Base-by-base conservation (phyloP, 495 filamentous ascomycete genomes). In the Neurospora hispaniola region DNA sequence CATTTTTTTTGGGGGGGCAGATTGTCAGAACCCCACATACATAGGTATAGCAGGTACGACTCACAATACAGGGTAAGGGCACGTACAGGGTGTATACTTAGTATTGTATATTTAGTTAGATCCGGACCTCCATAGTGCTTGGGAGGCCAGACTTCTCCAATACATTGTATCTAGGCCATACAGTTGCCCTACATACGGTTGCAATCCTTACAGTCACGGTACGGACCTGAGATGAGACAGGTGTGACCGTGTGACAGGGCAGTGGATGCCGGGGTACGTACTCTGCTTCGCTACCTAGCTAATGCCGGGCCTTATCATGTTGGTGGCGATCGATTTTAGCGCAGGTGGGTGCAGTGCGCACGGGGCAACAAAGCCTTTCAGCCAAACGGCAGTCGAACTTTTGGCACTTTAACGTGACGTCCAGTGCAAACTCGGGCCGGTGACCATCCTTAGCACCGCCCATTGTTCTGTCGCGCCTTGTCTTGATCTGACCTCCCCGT, bases 351-450 rank as follows among this genome's bases (percentile, higher is more conserved):
- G 74, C 74, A 70, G 54, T 62, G 54, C 54, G 54, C 54, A 62
- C 54, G 54, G 54, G 73, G 73, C 76, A 73, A 74, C 76, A 79
- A 76, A 74, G 74, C 54, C 75, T 76, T 79, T 77, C 73, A 71
- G 71, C 76, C 76, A 73, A 71, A 73, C 54, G 27, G 54, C 54
- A 62, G 16, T 62, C 75, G 69, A 75, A 74, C 48, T 73, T 73
- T 71, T 73, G 69, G 72, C 54, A 35, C 54, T 62, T 59, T 70
- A 70, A 42, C 70, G 40, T 73, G 74, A 75, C 72, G 72, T 73
- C 69, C 46, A 68, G 70, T 70, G 42, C 71, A 71, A 77, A 74
- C 69, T 73, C 73, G 69, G 72, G 74, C 71, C 71, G 54, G 71
- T 75, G 72, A 73, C 69, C 73, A 71, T 62, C 54, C 54, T 62